Evolutionary conservation across 441 rosid species (phyloP), one percentile per base, ranked within the genome.

Genomic region (Populus hybrid): DNA sequence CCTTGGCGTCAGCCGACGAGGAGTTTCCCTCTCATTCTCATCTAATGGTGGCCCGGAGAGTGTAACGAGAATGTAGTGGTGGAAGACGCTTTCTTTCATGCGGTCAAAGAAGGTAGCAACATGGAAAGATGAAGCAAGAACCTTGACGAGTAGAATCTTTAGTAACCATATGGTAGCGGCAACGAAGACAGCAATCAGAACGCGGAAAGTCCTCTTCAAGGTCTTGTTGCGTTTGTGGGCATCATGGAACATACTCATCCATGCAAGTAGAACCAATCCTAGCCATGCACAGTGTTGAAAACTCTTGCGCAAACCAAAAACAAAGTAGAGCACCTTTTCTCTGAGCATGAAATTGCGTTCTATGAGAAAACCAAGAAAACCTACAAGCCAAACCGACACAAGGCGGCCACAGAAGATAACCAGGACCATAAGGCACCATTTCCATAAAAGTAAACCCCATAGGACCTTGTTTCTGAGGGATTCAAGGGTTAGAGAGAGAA

Each of bases 251-350:
- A 87, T 77, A 70, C 85, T 65, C 9, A 61, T 83, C 91, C 92
- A 89, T 2, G 90, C 84, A 68, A 85, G 30, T 26, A 89, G 87
- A 34, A 88, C 78, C 77, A 90, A 69, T 5, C 82, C 81, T 18
- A 89, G 75, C 92, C 91, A 90, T 7, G 81, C 71, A 46, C 85
- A 87, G 18, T 85, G 83, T 68, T 86, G 85, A 59, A 88, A 86
- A 76, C 88, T 88, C 76, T 66, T 83, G 12, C 80, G 81, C 59
- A 90, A 69, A 35, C 91, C 87, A 40, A 76, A 85, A 63, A 88
- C 90, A 63, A 90, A 90, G 78, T 87, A 89, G 35, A 90, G 63
- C 61, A 87, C 90, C 79, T 90, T 90, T 78, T 88, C 86, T 79
- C 85, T 87, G 3, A 87, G 85, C 82, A 86, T 71, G 74, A 82